These are phyloP conservation scores for Candida berthetii DNA, from an alignment of 805 yeast species.

Conservation along the genomic window DNA sequence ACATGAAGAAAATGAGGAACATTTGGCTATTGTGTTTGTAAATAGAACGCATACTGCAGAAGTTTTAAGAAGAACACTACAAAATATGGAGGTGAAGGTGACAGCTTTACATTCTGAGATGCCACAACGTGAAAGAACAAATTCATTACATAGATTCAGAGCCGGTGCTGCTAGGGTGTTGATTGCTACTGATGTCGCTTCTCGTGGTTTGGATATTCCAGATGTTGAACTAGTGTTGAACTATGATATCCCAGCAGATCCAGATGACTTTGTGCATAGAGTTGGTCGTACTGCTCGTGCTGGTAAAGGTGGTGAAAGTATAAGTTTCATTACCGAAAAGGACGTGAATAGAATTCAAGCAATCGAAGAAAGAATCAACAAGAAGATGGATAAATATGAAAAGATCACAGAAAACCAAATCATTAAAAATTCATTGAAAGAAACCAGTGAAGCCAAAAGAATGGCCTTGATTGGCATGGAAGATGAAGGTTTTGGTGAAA, in stretches of 20 bases:
- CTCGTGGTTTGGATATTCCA: constrained; percentile 97
- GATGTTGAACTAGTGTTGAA: constrained; percentile 84
- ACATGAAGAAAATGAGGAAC: constrained; percentile 52
- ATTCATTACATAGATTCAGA: constrained; percentile 85
- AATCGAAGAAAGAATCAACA: constrained; percentile 79
- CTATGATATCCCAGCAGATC: constrained; percentile 91
- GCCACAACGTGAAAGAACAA: constrained; percentile 89
- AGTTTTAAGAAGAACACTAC: constrained; percentile 68
- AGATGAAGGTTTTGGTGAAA: constrained; percentile 80
- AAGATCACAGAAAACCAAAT: constrained; percentile 70
- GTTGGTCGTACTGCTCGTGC: constrained; percentile 99
- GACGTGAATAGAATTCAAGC: constrained; percentile 78
- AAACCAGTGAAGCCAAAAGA: constrained; percentile 76
- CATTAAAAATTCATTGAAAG: constrained; percentile 63
- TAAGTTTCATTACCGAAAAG: constrained; percentile 78
- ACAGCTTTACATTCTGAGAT: constrained; percentile 91
- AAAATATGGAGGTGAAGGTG: constrained; percentile 69
- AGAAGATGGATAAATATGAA: constrained; percentile 72
- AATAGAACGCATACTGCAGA: constrained; percentile 91
- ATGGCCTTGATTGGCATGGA: constrained; percentile 95
- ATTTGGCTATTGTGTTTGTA: constrained; percentile 82
- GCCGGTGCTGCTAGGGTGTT: constrained; percentile 92
- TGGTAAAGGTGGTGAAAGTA: constrained; percentile 80
- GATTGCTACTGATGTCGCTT: constrained; percentile 95
- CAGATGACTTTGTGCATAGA: constrained; percentile 94